Conservation (phyloP, 2,329 filamentous ascomycete genomes). For the Daldinia sp. region DNA sequence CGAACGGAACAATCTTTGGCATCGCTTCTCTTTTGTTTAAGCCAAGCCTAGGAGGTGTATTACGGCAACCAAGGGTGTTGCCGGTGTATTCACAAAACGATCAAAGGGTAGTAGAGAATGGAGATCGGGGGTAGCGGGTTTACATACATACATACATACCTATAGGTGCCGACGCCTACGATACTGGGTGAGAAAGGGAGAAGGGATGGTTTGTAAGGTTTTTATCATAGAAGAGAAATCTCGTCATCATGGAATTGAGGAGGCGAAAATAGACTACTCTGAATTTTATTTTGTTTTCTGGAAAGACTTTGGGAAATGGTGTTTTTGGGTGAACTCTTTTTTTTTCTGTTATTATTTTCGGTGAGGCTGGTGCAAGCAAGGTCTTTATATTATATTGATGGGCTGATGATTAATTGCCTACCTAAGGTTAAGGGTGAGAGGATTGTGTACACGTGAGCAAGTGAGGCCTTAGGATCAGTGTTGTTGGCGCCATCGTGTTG, state of each 20-base stretch:
- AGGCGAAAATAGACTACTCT: conserved; percentile 25
- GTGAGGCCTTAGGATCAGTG: background rate
- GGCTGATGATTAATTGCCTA: background rate
- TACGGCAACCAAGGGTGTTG: conserved; percentile 19
- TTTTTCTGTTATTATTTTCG: background rate
- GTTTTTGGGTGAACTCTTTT: background rate
- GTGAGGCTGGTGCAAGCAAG: background rate
- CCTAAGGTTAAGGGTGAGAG: background rate
- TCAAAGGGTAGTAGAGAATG: conserved; percentile 9
- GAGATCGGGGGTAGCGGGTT: conserved; percentile 40
- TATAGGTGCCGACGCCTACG: background rate
- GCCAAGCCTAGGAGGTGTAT: conserved; percentile 21
- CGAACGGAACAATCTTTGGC: conserved; percentile 13
- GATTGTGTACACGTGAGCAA: conserved; percentile 2
- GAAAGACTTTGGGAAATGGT: background rate
- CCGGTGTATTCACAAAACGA: conserved; percentile 46
- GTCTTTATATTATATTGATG: background rate
- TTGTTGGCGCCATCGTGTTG: background rate
- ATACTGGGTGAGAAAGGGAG: conserved; percentile 8
- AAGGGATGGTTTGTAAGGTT: background rate
- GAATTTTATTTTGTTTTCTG: background rate
- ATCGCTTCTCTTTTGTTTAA: conserved; percentile 51
- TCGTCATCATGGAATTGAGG: conserved; percentile 20
- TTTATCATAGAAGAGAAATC: conserved; percentile 22
- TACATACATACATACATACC: conserved; percentile 1